These are phyloP conservation scores for Endocladia muricata DNA, from an alignment of 31 red algal species.

Conservation along the genomic window DNA sequence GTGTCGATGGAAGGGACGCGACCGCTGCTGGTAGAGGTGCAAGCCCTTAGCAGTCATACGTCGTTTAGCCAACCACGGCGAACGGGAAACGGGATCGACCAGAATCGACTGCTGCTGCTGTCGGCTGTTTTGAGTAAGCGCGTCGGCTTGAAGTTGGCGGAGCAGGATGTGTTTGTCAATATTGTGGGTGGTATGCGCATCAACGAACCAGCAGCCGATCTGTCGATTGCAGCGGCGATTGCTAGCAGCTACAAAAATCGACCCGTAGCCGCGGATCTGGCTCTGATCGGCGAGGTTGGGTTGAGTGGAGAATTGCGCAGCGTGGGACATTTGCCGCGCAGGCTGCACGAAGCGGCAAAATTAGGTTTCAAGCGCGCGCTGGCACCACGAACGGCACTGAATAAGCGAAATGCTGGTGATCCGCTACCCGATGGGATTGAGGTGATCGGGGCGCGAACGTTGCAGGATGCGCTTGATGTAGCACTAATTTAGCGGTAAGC, in stretches of 20 bases:
- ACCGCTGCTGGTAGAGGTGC: conserved; percentile 57
- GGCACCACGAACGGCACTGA: no score
- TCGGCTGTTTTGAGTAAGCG: conserved; percentile 39
- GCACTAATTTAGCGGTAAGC: no score
- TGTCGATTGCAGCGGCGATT: conserved; percentile 21
- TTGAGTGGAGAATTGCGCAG: conserved; percentile 38
- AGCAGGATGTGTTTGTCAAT: conserved; percentile 50
- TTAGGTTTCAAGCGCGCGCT: conserved; percentile 18
- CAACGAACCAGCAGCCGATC: conserved; percentile 28
- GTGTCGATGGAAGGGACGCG: conserved; percentile 33
- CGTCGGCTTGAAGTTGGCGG: conserved; percentile 12
- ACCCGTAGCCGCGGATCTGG: neutral
- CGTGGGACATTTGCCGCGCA: neutral
- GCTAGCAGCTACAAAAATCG: conserved; percentile 9
- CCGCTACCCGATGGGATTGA: no score
- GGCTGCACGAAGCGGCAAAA: conserved; percentile 22
- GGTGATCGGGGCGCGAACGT: no score
- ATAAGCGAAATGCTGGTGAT: no score
- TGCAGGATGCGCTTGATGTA: no score
- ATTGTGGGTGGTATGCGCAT: conserved; percentile 40
- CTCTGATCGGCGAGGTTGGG: conserved; percentile 47
- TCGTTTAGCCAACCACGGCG: conserved; percentile 9
- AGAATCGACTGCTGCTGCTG: conserved; percentile 27
- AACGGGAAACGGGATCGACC: conserved; percentile 27
- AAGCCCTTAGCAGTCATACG: conserved; percentile 17